phyloP scores from a whole-genome alignment of 176 grass and related monocot species.

The Lolium perenne region DNA sequence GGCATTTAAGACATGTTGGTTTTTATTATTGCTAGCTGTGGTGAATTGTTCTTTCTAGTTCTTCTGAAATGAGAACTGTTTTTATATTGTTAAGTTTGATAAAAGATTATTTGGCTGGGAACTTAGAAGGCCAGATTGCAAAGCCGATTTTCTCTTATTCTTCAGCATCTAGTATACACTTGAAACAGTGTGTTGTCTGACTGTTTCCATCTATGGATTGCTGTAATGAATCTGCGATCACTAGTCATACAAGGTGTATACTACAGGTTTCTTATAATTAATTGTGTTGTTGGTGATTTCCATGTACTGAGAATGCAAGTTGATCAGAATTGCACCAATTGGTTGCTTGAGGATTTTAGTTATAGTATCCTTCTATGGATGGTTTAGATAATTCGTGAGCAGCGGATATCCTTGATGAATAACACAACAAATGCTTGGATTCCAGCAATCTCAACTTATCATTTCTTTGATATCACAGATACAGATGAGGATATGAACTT shows the following conservation, averaged over 20 bases:
- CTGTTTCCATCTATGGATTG: neutral
- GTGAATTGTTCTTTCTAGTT: neutral
- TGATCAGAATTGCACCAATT: neutral
- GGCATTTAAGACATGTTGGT: slow-evolving; percentile 9
- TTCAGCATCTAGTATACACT: neutral
- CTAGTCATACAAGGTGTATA: neutral
- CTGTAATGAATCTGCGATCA: neutral
- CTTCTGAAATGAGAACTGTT: neutral
- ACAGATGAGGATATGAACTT: slow-evolving; percentile 83
- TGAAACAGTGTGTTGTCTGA: neutral
- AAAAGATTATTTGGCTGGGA: neutral
- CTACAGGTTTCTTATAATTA: neutral
- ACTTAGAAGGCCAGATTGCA: neutral
- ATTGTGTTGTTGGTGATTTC: neutral
- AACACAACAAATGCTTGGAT: slow-evolving; percentile 1
- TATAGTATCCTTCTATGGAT: neutral
- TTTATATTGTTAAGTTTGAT: neutral
- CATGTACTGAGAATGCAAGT: neutral
- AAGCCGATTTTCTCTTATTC: neutral
- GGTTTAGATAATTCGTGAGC: neutral
- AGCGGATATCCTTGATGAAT: neutral
- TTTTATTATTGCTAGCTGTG: neutral
- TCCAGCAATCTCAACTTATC: neutral
- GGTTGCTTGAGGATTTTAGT: neutral
- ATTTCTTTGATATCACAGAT: slow-evolving; percentile 53